phyloP scores from a whole-genome alignment of 331 rosid genomes.

The Malus hybrid region DNA sequence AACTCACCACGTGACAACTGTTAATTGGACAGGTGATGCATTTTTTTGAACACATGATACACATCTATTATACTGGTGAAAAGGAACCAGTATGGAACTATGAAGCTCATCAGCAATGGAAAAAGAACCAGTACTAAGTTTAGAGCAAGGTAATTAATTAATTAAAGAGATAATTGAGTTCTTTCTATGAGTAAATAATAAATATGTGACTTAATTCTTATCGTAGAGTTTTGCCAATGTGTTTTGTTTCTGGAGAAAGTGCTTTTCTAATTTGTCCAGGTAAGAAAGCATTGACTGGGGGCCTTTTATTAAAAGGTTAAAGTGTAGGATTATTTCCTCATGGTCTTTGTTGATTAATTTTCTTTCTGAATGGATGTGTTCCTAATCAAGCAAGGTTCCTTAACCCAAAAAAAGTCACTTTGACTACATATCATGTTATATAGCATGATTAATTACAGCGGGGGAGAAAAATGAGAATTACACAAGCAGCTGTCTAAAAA shows the following conservation, averaged over 20 bases:
- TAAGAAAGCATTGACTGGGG: neutral
- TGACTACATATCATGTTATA: neutral
- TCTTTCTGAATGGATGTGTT: neutral
- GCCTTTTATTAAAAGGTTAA: neutral
- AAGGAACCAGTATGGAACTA: constrained; percentile 3
- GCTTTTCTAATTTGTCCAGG: neutral
- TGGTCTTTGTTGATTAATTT: neutral
- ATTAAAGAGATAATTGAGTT: neutral
- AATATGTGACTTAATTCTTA: neutral
- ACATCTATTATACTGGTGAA: neutral
- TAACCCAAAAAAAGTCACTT: neutral
- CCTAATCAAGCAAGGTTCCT: neutral
- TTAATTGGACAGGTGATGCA: neutral
- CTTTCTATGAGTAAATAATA: neutral
- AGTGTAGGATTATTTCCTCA: neutral
- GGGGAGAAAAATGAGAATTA: neutral
- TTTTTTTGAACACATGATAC: neutral
- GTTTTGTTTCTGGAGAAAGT: neutral
- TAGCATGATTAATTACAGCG: neutral
- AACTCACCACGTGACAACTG: neutral
- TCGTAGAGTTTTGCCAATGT: neutral
- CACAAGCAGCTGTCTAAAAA: neutral
- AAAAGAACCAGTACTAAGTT: constrained; percentile 1
- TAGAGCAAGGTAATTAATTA: constrained; percentile 4
- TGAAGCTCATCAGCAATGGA: neutral